A percentile compares a stretch with the other conserved stretches of the same genome.
Evolutionary conservation across 495 filamentous ascomycete genomes (phyloP).

Genomic region (Parathielavia hyrcaniae): DNA sequence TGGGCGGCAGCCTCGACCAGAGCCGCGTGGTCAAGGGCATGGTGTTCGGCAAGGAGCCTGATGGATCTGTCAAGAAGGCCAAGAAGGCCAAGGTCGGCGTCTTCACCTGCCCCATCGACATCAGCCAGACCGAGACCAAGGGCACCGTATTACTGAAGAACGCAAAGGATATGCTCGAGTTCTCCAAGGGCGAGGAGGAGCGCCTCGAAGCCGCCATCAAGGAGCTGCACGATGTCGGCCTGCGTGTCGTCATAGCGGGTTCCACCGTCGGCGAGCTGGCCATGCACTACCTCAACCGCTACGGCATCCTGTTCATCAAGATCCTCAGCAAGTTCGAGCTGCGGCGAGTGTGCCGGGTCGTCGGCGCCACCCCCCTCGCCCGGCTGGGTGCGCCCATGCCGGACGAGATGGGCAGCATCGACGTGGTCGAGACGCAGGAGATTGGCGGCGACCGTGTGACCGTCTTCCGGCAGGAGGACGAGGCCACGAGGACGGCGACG

Average conservation of each 20-base stretch:
- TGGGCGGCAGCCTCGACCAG: constrained; percentile 93
- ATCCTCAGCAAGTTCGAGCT: constrained; percentile 98
- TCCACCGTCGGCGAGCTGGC: constrained; percentile 91
- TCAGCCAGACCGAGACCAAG: constrained; percentile 96
- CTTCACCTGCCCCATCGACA: constrained; percentile 94
- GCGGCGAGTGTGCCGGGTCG: constrained; percentile 85
- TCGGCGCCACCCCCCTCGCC: constrained; percentile 91
- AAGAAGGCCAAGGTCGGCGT: constrained; percentile 92
- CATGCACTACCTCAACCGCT: constrained; percentile 95
- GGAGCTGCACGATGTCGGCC: constrained; percentile 87
- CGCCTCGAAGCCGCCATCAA: constrained; percentile 89
- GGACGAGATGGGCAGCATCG: constrained; percentile 94
- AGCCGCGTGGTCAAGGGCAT: constrained; percentile 94
- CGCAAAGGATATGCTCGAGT: constrained; percentile 96
- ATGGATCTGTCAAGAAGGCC: constrained; percentile 83
- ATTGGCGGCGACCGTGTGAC: constrained; percentile 98
- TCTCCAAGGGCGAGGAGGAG: constrained; percentile 91
- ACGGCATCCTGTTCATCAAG: constrained; percentile 92
- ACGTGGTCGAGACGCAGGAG: constrained; percentile 95
- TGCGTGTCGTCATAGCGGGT: constrained; percentile 87
- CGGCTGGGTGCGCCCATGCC: constrained; percentile 97
- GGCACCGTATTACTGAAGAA: constrained; percentile 98
- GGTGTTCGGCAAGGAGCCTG: constrained; percentile 91
- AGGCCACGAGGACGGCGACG: constrained; percentile 85
- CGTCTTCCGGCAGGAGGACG: constrained; percentile 94